phyloP scores from a whole-genome alignment of 1,284 basidiomycete genomes.

The Gomphus sp. region DNA sequence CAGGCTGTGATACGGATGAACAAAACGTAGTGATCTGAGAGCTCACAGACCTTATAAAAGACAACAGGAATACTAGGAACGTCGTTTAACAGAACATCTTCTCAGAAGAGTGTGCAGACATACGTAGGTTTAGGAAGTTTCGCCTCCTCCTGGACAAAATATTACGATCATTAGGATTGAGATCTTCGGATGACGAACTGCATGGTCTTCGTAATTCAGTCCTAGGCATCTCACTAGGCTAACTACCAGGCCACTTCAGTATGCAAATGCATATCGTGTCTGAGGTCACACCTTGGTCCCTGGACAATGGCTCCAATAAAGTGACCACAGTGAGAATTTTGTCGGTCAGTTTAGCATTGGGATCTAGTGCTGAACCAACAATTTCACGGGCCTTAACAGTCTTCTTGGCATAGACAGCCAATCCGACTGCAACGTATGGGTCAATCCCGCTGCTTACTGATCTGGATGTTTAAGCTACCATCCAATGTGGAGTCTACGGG shows the following conservation, averaged over 20 bases:
- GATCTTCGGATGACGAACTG: slow-evolving; percentile 34
- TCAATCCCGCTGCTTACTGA: background rate
- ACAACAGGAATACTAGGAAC: slow-evolving; percentile 4
- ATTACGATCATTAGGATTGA: background rate
- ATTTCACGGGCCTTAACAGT: slow-evolving; percentile 62
- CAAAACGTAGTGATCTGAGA: background rate
- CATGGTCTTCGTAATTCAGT: slow-evolving; percentile 74
- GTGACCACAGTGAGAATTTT: slow-evolving; percentile 58
- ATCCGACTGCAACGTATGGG: slow-evolving; percentile 42
- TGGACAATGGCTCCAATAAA: slow-evolving; percentile 61
- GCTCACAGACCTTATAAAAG: slow-evolving; percentile 12
- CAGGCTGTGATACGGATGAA: slow-evolving; percentile 63
- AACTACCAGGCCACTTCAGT: slow-evolving; percentile 35
- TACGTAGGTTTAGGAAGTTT: slow-evolving; percentile 56
- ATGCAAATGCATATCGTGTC: background rate
- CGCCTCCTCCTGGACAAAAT: slow-evolving; percentile 46
- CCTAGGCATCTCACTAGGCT: slow-evolving; percentile 70
- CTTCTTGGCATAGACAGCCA: slow-evolving; percentile 46
- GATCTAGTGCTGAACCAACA: slow-evolving; percentile 54
- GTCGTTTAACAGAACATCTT: slow-evolving; percentile 1
- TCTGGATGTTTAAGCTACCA: slow-evolving; percentile 26
- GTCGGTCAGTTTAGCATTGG: slow-evolving; percentile 50
- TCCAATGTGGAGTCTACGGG: slow-evolving; percentile 61
- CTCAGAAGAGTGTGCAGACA: slow-evolving; percentile 14
- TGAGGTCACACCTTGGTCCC: slow-evolving; percentile 19